These are phyloP conservation scores for Podaxis carcinomalis DNA, from an alignment of 768 basidiomycete genomes.

Conservation along the genomic window DNA sequence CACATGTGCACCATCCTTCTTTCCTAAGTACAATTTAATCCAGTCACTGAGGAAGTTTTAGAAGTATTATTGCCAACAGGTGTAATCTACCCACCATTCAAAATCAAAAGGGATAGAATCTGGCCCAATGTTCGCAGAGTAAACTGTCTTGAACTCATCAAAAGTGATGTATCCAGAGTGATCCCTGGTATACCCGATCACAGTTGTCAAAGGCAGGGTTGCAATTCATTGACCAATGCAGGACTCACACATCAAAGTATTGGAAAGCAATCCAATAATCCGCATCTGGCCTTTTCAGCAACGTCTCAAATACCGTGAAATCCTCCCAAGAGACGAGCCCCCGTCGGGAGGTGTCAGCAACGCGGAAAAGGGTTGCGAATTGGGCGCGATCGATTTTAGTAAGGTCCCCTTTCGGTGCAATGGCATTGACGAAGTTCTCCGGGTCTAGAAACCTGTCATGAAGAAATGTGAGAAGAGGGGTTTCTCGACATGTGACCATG, in stretches of 20 bases:
- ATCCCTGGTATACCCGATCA: conserved; percentile 47
- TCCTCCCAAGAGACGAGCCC: conserved; percentile 92
- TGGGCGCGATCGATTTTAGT: conserved; percentile 84
- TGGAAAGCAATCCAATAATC: conserved; percentile 97
- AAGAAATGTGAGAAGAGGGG: conserved; percentile 11
- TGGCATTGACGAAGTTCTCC: conserved; percentile 91
- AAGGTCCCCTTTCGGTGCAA: conserved; percentile 83
- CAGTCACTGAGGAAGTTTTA: conserved; percentile 61
- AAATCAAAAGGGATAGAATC: conserved; percentile 93
- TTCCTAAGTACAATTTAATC: conserved; percentile 94
- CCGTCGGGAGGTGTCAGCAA: conserved; percentile 74
- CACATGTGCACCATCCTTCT: conserved; percentile 86
- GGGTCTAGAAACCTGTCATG: conserved; percentile 73
- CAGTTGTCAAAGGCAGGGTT: neutral
- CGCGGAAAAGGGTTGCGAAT: conserved; percentile 85
- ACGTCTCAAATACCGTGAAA: conserved; percentile 91
- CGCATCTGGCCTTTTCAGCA: conserved; percentile 90
- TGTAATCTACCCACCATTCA: conserved; percentile 56
- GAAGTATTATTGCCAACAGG: neutral
- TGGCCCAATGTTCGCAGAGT: conserved; percentile 71
- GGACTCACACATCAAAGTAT: conserved; percentile 87
- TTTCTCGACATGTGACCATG: conserved; percentile 19
- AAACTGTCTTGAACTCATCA: conserved; percentile 92
- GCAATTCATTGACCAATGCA: neutral
- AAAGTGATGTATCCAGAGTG: conserved; percentile 89